Conservation (phyloP, 495 filamentous ascomycete genomes). For the Trichocladium uniseriatum region DNA sequence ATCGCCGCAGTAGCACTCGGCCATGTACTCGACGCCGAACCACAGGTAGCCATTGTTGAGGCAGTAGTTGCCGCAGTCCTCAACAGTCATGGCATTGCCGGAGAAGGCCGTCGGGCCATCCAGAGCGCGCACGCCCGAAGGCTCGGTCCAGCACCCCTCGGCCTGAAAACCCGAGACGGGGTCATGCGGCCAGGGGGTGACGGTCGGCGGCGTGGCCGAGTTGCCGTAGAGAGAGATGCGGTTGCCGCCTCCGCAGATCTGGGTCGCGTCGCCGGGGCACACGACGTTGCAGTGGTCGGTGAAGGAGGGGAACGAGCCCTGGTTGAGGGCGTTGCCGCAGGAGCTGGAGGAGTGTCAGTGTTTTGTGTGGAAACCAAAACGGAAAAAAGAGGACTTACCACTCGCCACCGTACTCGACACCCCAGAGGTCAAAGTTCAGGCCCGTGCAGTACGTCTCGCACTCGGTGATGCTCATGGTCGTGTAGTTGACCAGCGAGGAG, state of each 20-base stretch:
- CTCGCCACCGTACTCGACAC: constrained; percentile 42
- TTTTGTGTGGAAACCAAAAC: background rate
- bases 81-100: constrained; percentile 1
- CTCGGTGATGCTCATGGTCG: constrained; percentile 11
- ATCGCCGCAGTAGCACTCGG: constrained; percentile 54
- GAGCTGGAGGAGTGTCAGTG: background rate
- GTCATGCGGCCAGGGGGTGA: constrained; percentile 5
- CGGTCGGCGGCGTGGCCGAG: constrained; percentile 9
- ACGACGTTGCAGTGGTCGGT: constrained; percentile 28
- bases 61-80: constrained; percentile 19
- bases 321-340: constrained; percentile 8
- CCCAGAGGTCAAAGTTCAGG: constrained; percentile 6
- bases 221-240: constrained; percentile 32
- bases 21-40: constrained; percentile 42
- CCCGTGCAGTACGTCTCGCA: constrained; percentile 22
- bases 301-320: constrained; percentile 5
- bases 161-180: background rate
- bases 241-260: constrained; percentile 38
- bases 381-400: constrained; percentile 3
- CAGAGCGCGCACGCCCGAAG: constrained; percentile 1
- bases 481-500: background rate
- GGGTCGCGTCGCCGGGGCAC: constrained; percentile 32
- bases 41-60: background rate
- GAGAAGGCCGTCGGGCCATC: background rate
- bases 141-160: constrained; percentile 11